Evolutionary conservation across 768 basidiomycete genomes (phyloP).

Genomic region (Naganishia onofrii): DNA sequence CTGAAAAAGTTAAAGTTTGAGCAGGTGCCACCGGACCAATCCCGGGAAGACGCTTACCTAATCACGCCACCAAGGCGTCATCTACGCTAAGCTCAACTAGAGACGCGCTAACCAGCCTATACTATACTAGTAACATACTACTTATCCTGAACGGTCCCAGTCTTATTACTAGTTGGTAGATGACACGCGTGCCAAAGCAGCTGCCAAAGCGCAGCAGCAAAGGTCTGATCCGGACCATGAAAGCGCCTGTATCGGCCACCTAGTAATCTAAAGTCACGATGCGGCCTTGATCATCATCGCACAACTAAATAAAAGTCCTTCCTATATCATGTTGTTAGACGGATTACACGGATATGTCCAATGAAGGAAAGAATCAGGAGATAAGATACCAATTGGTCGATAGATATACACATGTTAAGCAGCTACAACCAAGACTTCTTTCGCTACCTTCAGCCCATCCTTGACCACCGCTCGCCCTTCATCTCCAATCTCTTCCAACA

Average conservation of each 20-base stretch:
- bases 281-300: too few species aligned
- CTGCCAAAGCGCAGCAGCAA: too few species aligned
- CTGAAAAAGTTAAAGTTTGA: constrained; percentile 3
- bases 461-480: constrained; percentile 18
- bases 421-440: constrained; percentile 13
- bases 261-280: too few species aligned
- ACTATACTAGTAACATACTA: neutral
- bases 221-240: too few species aligned
- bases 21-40: neutral
- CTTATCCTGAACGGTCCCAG: neutral
- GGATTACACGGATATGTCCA: too few species aligned
- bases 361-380: too few species aligned
- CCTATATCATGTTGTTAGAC: too few species aligned
- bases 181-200: too few species aligned
- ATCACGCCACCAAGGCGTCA: constrained; percentile 8
- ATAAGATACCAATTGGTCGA: too few species aligned
- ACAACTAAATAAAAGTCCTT: too few species aligned
- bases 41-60: constrained; percentile 7
- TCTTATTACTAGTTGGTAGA: too few species aligned
- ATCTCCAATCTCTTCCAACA: constrained; percentile 17
- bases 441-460: constrained; percentile 19
- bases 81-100: constrained; percentile 38
- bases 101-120: neutral
- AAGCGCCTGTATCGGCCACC: too few species aligned
- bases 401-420: neutral